Conservation (phyloP, 352 stramenopile genomes). For the Globisporangium spiculum region DNA sequence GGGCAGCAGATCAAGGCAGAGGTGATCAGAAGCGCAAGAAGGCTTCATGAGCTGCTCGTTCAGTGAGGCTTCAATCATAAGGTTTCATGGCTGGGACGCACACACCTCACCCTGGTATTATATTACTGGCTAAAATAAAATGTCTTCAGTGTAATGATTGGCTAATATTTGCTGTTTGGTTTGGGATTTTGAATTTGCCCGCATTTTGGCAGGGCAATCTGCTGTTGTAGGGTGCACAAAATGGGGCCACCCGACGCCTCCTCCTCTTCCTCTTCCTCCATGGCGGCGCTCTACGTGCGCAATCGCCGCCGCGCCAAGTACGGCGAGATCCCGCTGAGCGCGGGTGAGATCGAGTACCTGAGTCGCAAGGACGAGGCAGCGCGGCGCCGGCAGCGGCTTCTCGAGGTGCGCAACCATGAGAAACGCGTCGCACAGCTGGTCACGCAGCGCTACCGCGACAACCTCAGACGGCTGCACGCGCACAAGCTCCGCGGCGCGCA, state of each 20-base stretch:
- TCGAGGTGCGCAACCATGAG: slow-evolving; percentile 60
- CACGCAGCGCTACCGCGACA: slow-evolving; percentile 68
- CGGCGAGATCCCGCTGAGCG: slow-evolving; percentile 62
- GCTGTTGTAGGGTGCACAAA: background rate
- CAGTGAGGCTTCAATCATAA: too few relatives aligned
- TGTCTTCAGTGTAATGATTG: background rate
- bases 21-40: background rate
- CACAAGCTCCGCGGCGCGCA: slow-evolving; percentile 29
- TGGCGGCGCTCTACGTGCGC: slow-evolving; percentile 21
- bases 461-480: slow-evolving; percentile 48
- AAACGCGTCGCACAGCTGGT: slow-evolving; percentile 59
- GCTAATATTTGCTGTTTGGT: background rate
- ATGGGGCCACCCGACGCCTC: slow-evolving; percentile 1
- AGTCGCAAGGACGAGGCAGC: slow-evolving; percentile 51
- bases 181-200: slow-evolving; percentile 11
- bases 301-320: slow-evolving; percentile 19
- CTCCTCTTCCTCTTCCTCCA: slow-evolving; percentile 7
- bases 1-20: too few relatives aligned
- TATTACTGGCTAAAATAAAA: background rate
- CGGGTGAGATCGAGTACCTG: slow-evolving; percentile 59
- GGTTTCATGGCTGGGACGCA: too few relatives aligned
- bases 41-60: background rate
- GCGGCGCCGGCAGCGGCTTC: slow-evolving; percentile 44
- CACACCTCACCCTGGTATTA: background rate
- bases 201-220: slow-evolving; percentile 7